Evolutionary conservation across 306 rosid genomes (phyloP).

Genomic region (peach (Prunus persica)): DNA sequence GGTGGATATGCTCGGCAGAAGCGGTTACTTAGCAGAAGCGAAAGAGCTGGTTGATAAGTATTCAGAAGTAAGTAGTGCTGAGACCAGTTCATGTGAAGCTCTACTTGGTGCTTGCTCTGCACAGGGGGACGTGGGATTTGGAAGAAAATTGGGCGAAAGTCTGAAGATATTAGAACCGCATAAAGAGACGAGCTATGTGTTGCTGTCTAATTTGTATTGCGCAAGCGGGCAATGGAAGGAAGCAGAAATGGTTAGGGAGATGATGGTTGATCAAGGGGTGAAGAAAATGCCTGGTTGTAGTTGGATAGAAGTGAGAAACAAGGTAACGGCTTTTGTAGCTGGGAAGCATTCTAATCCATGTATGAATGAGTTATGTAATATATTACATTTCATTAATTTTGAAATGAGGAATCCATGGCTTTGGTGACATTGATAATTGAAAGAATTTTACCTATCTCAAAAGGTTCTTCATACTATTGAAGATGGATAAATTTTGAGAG

Average conservation of each 20-base stretch:
- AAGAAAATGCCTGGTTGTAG: slow-evolving; percentile 85
- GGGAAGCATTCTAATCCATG: slow-evolving; percentile 52
- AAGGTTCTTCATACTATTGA: too few relatives aligned
- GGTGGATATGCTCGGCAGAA: slow-evolving; percentile 82
- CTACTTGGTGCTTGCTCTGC: slow-evolving; percentile 65
- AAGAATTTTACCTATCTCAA: neutral
- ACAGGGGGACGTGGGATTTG: slow-evolving; percentile 46
- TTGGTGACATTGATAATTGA: slow-evolving; percentile 30
- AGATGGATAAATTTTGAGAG: too few relatives aligned
- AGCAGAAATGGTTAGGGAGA: slow-evolving; percentile 69
- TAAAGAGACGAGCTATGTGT: slow-evolving; percentile 60
- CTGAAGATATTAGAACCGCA: slow-evolving; percentile 46
- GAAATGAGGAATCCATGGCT: slow-evolving; percentile 57
- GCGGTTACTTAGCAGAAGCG: slow-evolving; percentile 67
- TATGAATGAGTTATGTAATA: slow-evolving; percentile 30
- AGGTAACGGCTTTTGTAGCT: slow-evolving; percentile 60
- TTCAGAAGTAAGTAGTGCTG: slow-evolving; percentile 26
- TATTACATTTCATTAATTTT: slow-evolving; percentile 47
- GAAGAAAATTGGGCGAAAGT: slow-evolving; percentile 46
- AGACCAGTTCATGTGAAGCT: slow-evolving; percentile 40
- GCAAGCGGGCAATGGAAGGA: slow-evolving; percentile 72
- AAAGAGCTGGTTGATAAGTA: slow-evolving; percentile 41
- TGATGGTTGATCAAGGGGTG: slow-evolving; percentile 65
- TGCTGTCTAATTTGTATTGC: slow-evolving; percentile 69
- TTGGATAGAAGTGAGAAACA: slow-evolving; percentile 74